Base-by-base conservation (phyloP, 2,329 filamentous ascomycete genomes). In the Beauveria rudraprayagi region DNA sequence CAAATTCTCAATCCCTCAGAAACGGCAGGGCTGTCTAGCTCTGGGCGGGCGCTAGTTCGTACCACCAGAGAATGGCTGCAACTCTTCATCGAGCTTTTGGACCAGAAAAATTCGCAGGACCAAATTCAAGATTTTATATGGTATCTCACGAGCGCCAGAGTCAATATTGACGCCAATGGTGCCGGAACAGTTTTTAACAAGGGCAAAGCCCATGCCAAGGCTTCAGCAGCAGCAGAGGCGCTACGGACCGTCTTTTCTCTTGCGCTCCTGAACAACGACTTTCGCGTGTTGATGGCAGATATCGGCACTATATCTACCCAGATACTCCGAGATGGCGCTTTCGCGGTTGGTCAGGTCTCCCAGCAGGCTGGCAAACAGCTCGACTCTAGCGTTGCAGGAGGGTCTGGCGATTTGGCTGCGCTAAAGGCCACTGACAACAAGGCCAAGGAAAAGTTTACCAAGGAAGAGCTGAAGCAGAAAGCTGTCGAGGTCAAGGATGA, bases 81-180 rank as follows among this genome's bases (percentile, higher is more conserved):
- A 61, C 82, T 92, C 62, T 86, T 96, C 71, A 93, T 95, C 67
- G 85, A 91, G n/a, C 75, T 96, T 6, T 72, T 97, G 51, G 80
- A 85, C 60, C 81, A 92, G 73, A 97, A 97, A 77, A 97, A 97
- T 72, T 78, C 80, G 63, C 75, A 84, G 17, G 91, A 97, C 73
- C 89, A 96, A 71, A 84, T 97, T 19, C 93, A 97, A 72, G 91
- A 97, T 68, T 90, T 97, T 65, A 79, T 96, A 44, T 97, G 92
- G 92, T 92, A 88, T 67, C 73, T 96, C 52, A 78, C 85, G 64
- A 88, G 90, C 70, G 87, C 91, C n/a, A 83, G 83, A 40, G 77
- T 94, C 6, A 65, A 73, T 5, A 63, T 73, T 1, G 72, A 75
- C 48, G 63, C 70, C 7, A 67, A 74, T 14, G 67, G 64, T 6